Percentiles rank a stretch among this genome's conserved stretches.
phyloP scores from a whole-genome alignment of 2,329 filamentous ascomycete genomes.

The Monilinia fructigena region DNA sequence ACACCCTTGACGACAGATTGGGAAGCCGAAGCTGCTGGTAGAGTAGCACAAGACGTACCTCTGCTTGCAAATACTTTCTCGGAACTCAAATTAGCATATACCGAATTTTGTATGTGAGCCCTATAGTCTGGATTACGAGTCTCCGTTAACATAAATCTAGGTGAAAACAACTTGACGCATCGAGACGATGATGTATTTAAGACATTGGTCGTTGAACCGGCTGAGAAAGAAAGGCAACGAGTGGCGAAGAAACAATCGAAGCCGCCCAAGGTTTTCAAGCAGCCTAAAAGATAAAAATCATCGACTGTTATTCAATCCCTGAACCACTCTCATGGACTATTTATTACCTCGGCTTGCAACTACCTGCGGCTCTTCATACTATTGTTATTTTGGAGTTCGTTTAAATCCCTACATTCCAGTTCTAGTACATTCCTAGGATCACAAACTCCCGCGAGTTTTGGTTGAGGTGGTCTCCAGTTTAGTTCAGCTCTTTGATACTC shows the following conservation, averaged over 20 bases:
- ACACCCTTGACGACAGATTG: slow-evolving; percentile 27
- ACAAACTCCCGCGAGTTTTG: not conserved
- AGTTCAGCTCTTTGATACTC: not conserved
- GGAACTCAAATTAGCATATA: slow-evolving; percentile 20
- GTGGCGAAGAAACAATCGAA: slow-evolving; percentile 17
- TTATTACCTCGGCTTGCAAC: not conserved
- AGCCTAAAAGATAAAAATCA: not conserved
- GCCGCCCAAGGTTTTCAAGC: slow-evolving; percentile 1
- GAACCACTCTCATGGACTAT: not conserved
- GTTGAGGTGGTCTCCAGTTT: not conserved
- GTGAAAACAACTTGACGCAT: slow-evolving; percentile 22
- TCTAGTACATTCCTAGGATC: too few species aligned
- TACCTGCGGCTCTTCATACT: too few species aligned
- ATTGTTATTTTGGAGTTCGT: not conserved
- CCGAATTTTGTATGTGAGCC: slow-evolving; percentile 3
- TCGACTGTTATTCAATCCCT: not conserved
- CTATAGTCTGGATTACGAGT: too few species aligned
- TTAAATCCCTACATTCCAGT: not conserved
- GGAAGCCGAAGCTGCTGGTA: slow-evolving; percentile 19
- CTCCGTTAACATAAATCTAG: not conserved
- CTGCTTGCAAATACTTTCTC: slow-evolving; percentile 21
- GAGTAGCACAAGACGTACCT: slow-evolving; percentile 7
- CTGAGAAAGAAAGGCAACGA: slow-evolving; percentile 12
- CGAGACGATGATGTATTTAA: slow-evolving; percentile 29
- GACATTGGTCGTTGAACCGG: slow-evolving; percentile 23